phyloP scores from a whole-genome alignment of 2,329 filamentous ascomycete species.

The Hypoxylon sp. region DNA sequence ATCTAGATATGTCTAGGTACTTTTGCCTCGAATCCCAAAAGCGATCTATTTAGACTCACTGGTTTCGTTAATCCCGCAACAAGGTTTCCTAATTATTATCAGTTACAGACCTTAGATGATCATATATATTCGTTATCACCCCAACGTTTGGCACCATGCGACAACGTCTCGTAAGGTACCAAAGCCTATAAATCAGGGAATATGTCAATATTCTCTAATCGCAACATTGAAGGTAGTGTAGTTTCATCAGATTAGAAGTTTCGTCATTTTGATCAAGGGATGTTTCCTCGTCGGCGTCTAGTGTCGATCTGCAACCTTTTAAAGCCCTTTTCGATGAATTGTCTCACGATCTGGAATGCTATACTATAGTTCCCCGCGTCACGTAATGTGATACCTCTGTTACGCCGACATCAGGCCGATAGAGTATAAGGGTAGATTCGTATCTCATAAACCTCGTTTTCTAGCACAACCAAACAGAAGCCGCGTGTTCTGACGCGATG shows the following conservation, averaged over 20 bases:
- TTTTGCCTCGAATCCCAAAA: too few species aligned
- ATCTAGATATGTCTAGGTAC: too few species aligned
- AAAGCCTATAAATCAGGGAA: neutral
- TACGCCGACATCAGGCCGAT: constrained; percentile 30
- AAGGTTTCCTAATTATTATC: too few species aligned
- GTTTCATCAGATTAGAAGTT: neutral
- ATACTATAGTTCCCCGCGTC: constrained; percentile 10
- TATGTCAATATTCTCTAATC: neutral
- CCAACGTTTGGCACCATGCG: neutral
- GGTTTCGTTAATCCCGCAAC: too few species aligned
- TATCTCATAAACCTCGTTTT: constrained; percentile 17
- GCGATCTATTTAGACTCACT: too few species aligned
- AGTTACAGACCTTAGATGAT: neutral
- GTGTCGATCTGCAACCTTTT: neutral
- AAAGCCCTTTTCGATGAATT: too few species aligned
- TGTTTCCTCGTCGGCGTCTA: neutral
- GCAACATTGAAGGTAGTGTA: neutral
- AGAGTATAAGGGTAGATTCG: constrained; percentile 27
- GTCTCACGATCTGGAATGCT: constrained; percentile 1
- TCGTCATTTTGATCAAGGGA: too few species aligned
- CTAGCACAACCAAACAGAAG: neutral
- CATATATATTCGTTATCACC: neutral
- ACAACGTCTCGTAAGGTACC: neutral
- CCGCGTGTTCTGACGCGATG: neutral
- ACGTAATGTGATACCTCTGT: constrained; percentile 18